Evolutionary conservation across 768 basidiomycete genomes (phyloP), one percentile per base, ranked within the genome.

Genomic region (Mycena belliarum): DNA sequence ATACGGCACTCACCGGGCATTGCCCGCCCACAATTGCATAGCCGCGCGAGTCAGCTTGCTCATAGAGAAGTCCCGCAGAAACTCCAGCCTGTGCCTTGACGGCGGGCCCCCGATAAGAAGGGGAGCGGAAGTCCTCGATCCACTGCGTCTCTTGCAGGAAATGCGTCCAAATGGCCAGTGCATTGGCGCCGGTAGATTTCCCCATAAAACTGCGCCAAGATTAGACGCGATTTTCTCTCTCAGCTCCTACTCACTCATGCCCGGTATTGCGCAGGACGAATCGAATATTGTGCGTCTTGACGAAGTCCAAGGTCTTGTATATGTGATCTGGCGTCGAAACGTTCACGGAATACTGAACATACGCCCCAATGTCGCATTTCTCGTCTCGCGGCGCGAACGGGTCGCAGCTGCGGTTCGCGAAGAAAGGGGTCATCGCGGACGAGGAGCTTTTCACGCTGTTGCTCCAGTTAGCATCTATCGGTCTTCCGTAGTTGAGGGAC

Each of bases 401-500:
- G 52, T 67, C 64, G 49, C 66, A 67, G 32, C 64, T 67, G 43
- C 57, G 52, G 52, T 65, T 67, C 8, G 55, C 24, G 37, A 63
- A 65, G 18, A 63, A 44, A 11, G 66, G 57, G 35, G 52, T 49
- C 58, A 63, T 65, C 15, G 65, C 60, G 2, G 64, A 61, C 35
- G 66, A 63, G 6, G 66, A 24, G 45, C 26, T 44, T 23, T 41
- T 11, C 15, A 24, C 21, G 21, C 47, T 48, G 48, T 16, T 32
- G 7, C 7, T 32, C 12, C 29, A 32, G 29, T 12, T 12, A 32
- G 12, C 6, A 6, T 32, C 29, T 32, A 6, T 12, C 29, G 6
- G 29, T 12, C 29, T 32, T 12, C 12, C 29, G 12, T 6, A 49
- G 29, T 28, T 32, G 28, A 25, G 44, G 26, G n/a, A 63, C 61